phyloP scores from a whole-genome alignment of 768 basidiomycete genomes.

The Lentinula guzmanii region DNA sequence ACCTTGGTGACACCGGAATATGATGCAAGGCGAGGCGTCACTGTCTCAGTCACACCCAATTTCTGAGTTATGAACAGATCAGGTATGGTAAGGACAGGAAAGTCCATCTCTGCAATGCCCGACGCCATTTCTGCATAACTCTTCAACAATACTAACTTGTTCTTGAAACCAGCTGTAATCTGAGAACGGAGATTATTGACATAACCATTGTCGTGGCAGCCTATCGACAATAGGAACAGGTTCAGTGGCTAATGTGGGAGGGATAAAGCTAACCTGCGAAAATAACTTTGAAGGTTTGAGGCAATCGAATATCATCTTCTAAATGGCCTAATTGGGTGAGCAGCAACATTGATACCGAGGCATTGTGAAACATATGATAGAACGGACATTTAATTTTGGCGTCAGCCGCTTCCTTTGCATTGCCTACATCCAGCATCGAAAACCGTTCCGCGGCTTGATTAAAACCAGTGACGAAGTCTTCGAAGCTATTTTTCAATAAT shows the following conservation, averaged over 20 bases:
- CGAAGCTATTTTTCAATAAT: slow-evolving; percentile 32
- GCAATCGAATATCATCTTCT: slow-evolving; percentile 54
- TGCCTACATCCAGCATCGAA: slow-evolving; percentile 64
- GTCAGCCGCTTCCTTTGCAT: slow-evolving; percentile 69
- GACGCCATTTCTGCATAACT: slow-evolving; percentile 57
- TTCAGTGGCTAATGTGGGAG: slow-evolving; percentile 4
- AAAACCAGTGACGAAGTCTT: slow-evolving; percentile 64
- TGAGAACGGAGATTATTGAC: slow-evolving; percentile 54
- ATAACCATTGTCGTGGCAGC: slow-evolving; percentile 53
- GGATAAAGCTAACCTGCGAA: slow-evolving; percentile 49
- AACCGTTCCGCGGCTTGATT: slow-evolving; percentile 66
- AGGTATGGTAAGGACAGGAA: slow-evolving; percentile 48
- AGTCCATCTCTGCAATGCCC: slow-evolving; percentile 49
- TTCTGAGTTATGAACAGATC: slow-evolving; percentile 59
- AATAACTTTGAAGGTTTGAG: slow-evolving; percentile 60
- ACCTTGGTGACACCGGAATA: background rate
- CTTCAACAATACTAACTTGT: slow-evolving; percentile 61
- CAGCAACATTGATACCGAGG: slow-evolving; percentile 10
- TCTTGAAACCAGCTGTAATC: slow-evolving; percentile 56
- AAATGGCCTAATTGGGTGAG: slow-evolving; percentile 42
- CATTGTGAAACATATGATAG: slow-evolving; percentile 6
- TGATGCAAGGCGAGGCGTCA: background rate
- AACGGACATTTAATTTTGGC: slow-evolving; percentile 65
- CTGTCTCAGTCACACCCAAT: slow-evolving; percentile 23
- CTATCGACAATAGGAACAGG: slow-evolving; percentile 15